These are phyloP conservation scores for Penstemon eatonii DNA, from an alignment of 257 asterid genomes.

Conservation along the genomic window DNA sequence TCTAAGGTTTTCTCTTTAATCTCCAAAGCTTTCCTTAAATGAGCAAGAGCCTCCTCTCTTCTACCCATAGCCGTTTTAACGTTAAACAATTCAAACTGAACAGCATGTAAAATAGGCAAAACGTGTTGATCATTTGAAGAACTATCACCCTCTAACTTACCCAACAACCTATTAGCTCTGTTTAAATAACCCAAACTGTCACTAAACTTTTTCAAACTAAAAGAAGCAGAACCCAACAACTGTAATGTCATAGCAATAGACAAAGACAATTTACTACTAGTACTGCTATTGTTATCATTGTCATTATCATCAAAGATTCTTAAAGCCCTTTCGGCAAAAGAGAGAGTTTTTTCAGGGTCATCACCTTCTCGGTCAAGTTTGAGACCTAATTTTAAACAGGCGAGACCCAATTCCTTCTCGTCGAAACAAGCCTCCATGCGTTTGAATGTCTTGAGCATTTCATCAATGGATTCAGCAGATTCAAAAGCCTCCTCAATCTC, in stretches of 20 bases:
- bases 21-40: conserved; percentile 76
- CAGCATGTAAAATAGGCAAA: conserved; percentile 72
- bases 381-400: conserved; percentile 80
- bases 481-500: conserved; percentile 84
- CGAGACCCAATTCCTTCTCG: conserved; percentile 73
- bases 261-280: conserved; percentile 43
- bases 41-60: conserved; percentile 82
- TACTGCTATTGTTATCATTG: conserved; percentile 32
- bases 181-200: conserved; percentile 85
- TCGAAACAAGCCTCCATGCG: conserved; percentile 67
- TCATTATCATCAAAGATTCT: conserved; percentile 52
- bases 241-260: conserved; percentile 91
- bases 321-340: conserved; percentile 75
- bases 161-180: conserved; percentile 75
- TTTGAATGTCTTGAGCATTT: conserved; percentile 68
- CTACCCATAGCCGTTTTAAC: conserved; percentile 88
- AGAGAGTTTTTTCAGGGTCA: conserved; percentile 65
- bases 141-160: conserved; percentile 49
- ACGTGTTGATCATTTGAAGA: conserved; percentile 47
- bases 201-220: conserved; percentile 59
- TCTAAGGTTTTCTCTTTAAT: conserved; percentile 72
- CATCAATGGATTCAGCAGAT: conserved; percentile 70
- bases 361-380: conserved; percentile 79
- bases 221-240: conserved; percentile 75
- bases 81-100: conserved; percentile 71